phyloP scores from a whole-genome alignment of 2,329 filamentous ascomycete genomes.

The Ophiostoma himal-ulmi region DNA sequence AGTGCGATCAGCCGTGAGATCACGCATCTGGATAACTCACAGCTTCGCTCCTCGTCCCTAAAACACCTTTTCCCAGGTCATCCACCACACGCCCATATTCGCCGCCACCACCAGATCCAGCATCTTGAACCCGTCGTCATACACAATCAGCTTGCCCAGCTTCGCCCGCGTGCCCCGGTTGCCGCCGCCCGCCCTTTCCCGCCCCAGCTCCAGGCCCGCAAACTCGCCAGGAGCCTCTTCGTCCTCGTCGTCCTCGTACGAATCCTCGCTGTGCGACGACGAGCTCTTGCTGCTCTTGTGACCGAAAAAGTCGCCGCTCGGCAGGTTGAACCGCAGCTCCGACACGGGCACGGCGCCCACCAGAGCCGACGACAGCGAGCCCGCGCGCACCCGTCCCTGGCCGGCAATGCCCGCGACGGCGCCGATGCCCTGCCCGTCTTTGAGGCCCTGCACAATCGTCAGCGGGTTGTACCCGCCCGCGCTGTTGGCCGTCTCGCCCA shows the following conservation, averaged over 20 bases:
- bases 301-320: slow-evolving; percentile 48
- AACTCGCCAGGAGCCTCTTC: slow-evolving; percentile 36
- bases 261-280: slow-evolving; percentile 36
- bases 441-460: slow-evolving; percentile 35
- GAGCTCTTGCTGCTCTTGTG: slow-evolving; percentile 30
- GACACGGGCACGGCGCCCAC: slow-evolving; percentile 53
- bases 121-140: slow-evolving; percentile 91
- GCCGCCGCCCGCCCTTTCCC: slow-evolving; percentile 80
- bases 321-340: slow-evolving; percentile 86
- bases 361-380: slow-evolving; percentile 29
- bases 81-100: slow-evolving; percentile 92
- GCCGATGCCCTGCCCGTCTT: slow-evolving; percentile 30
- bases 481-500: slow-evolving; percentile 35
- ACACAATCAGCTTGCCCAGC: slow-evolving; percentile 84
- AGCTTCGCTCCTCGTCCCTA: neutral
- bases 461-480: slow-evolving; percentile 41
- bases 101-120: slow-evolving; percentile 84
- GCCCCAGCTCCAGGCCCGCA: slow-evolving; percentile 58
- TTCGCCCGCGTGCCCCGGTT: slow-evolving; percentile 82
- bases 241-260: slow-evolving; percentile 28
- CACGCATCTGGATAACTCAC: neutral
- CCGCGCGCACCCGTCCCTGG: slow-evolving; percentile 25
- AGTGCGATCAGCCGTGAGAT: too few relatives aligned
- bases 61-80: slow-evolving; percentile 63
- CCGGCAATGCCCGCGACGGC: neutral